Evolutionary conservation across 2,329 filamentous ascomycete species (phyloP), one percentile per base, ranked within the genome.

Genomic region (Geoglossum cookeanum): DNA sequence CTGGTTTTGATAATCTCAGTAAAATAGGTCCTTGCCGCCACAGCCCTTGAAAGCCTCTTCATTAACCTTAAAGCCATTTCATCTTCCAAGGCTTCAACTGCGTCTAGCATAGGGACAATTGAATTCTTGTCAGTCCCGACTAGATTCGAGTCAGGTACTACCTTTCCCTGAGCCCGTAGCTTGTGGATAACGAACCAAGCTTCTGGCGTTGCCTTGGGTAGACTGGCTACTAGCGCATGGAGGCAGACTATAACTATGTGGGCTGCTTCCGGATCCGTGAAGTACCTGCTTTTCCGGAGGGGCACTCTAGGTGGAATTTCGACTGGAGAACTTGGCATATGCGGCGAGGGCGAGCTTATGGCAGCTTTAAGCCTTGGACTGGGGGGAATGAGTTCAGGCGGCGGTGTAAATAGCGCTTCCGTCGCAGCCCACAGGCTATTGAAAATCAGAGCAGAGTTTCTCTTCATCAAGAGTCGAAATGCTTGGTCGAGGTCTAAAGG

Each of bases 61-160:
- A 74, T 66, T 35, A 79, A 66, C 27, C 75, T 72, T 49, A 77
- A 63, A 17, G 74, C 75, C 30, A 75, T 68, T 44, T 77, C 75
- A 63, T 78, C 72, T 59, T 78, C 75, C 13, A 78, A 65, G 42
- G 68, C 69, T 61, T 78, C 72, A 59, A 64, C 68, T 3, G 66
- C 62, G 32, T 68, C 65, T n/a, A 65, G 68, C 55, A 63, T 64
- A 3, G 62, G 56, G 3, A 62, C 32, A 8, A 67, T 60, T 32
- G 68, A 62, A 29, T 57, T 54, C n/a, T 51, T 58, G 22, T 48
- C 52, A 15, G 52, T 33, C 17, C 45, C 42, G 51, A 54, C n/a
- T 17, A 44, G 33, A 32, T 54, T 49, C 53, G 54, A 63, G 35
- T 68, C 63, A n/a, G 69, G 69, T 52, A 69, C 64, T 54, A 72